Conservation (phyloP, 73 alveolate species). For the Paramecium caudatum region DNA sequence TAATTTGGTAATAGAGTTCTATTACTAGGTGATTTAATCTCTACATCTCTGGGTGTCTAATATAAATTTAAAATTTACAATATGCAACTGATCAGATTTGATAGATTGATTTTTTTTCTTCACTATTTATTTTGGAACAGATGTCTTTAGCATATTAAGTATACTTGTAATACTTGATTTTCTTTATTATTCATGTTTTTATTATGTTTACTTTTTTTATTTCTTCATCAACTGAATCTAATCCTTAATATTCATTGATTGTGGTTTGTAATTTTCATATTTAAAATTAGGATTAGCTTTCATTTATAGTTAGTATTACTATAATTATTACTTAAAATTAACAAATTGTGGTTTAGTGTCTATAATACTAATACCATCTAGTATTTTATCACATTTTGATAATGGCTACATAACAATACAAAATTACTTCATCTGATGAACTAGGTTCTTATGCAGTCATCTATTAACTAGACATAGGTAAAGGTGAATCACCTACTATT, state of each 20-base stretch:
- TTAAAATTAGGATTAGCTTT: not conserved
- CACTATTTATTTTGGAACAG: not conserved
- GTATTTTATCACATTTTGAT: slow-evolving; percentile 5
- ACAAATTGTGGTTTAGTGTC: slow-evolving; percentile 36
- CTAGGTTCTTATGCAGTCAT: slow-evolving; percentile 49
- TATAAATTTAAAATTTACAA: not conserved
- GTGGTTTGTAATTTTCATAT: slow-evolving; percentile 51
- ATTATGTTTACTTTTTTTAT: not conserved
- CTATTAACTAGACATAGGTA: not conserved
- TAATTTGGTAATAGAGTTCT: slow-evolving; percentile 35
- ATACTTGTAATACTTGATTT: slow-evolving; percentile 48
- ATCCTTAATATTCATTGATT: too few species aligned
- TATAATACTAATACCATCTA: slow-evolving; percentile 33
- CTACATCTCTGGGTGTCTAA: slow-evolving; percentile 58
- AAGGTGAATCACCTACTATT: slow-evolving; percentile 75
- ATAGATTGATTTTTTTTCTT: slow-evolving; percentile 36
- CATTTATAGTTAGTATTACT: not conserved
- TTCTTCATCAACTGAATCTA: too few species aligned
- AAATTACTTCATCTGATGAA: slow-evolving; percentile 52
- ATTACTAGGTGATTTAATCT: not conserved
- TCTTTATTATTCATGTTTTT: not conserved
- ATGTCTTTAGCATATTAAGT: slow-evolving; percentile 39
- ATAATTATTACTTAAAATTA: slow-evolving; percentile 31
- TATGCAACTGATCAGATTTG: slow-evolving; percentile 37
- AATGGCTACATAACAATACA: not conserved